Evolutionary conservation across 2,329 filamentous ascomycete genomes (phyloP), one percentile per base, ranked within the genome.

Genomic region (Fonsecaea nubica): DNA sequence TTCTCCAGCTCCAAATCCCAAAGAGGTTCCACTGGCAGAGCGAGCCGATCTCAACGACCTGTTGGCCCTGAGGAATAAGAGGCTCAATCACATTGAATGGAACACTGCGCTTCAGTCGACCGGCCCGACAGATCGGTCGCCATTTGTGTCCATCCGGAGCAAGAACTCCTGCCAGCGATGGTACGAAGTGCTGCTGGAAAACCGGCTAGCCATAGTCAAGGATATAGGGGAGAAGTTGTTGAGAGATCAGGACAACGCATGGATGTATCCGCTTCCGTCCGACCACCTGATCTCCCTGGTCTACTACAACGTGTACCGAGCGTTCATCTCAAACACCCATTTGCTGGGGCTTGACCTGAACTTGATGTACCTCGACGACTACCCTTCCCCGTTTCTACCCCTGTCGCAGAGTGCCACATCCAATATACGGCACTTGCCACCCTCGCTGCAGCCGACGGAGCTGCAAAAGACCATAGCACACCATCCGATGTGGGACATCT

Each of bases 401-500:
- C 45, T 68, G 18, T 70, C 67, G 1, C 64, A 45, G 3, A 68
- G 38, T 18, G 66, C 69, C 42, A 63, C 57, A 13, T 71, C 69
- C 3, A 53, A 64, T 4, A 69, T 71, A 2, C 62, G 64, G 1
- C 58, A 53, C 25, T 65, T 78, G 3, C 77, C 77, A 1, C 54
- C 63, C 0, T 71, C 65, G 21, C 74, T 80, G 0, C 75, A 74
- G 12, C 81, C 80, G 0, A 83, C 81, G 0, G 64, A 60, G 7
- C 25, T 81, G 3, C 81, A 83, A 62, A 68, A 70, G 21, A 72
- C 72, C 0, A 71, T 75, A 0, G 71, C 74, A 6, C 81, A 83
- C 61, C 81, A 83, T 68, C 80, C 81, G 0, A 77, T 77, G 70
- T 70, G 78, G 8, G 77, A 80, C 52, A 62, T 78, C 1, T 76